A percentile compares a stretch with the other conserved stretches of the same genome.
These are phyloP conservation scores for Canavalia gladiata DNA, from an alignment of 306 rosid genomes.

Conservation along the genomic window DNA sequence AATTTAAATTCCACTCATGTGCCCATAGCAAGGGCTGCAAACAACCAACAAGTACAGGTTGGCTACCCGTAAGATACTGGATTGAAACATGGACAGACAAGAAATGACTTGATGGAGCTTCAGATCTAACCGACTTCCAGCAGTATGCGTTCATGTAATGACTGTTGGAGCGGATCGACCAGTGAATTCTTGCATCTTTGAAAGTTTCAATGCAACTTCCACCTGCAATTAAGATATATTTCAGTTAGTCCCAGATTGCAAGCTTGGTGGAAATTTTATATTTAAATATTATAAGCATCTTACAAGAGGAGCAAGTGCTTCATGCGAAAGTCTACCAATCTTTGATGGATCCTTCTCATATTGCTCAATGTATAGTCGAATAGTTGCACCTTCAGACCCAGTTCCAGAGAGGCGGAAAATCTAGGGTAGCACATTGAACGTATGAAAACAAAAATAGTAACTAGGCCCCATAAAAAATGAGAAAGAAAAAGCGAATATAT, in stretches of 20 bases:
- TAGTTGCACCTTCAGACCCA: conserved; percentile 98
- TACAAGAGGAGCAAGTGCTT: conserved; percentile 96
- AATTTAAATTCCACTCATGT: conserved; percentile 45
- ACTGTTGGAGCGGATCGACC: conserved; percentile 97
- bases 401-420: conserved; percentile 99
- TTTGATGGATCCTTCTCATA: conserved; percentile 94
- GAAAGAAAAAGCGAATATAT: not conserved
- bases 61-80: conserved; percentile 41
- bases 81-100: conserved; percentile 41
- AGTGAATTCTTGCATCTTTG: conserved; percentile 92
- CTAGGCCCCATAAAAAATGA: not conserved
- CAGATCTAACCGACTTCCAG: conserved; percentile 24
- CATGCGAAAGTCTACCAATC: conserved; percentile 84
- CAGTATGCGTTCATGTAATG: conserved; percentile 62
- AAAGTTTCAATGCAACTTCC: conserved; percentile 92
- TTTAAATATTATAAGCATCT: conserved; percentile 45
- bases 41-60: conserved; percentile 43
- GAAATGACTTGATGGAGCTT: conserved; percentile 36
- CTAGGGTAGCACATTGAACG: conserved; percentile 53
- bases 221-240: conserved; percentile 62
- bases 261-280: conserved; percentile 9
- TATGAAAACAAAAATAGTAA: conserved; percentile 20
- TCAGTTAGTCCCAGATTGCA: conserved; percentile 30
- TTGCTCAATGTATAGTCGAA: conserved; percentile 96
- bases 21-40: conserved; percentile 45